These are phyloP conservation scores for Ammopiptanthus mongolicus DNA, from an alignment of 306 rosid genomes.

Conservation along the genomic window DNA sequence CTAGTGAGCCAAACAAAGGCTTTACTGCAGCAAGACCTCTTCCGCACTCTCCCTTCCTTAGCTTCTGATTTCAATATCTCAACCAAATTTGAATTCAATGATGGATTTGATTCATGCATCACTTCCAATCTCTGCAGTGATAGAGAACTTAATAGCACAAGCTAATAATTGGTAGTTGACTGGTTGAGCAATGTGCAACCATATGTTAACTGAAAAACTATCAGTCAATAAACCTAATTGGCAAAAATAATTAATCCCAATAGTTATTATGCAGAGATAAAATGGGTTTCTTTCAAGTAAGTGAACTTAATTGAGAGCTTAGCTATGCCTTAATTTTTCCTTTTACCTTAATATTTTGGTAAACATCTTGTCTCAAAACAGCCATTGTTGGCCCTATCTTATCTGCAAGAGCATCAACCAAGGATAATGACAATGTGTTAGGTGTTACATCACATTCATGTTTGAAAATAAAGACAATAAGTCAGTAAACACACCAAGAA, in stretches of 20 bases:
- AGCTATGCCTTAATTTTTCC: neutral
- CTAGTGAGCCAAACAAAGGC: slow-evolving; percentile 88
- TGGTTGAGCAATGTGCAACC: neutral
- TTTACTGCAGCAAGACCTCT: slow-evolving; percentile 55
- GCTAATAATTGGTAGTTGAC: neutral
- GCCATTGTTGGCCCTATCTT: slow-evolving; percentile 95
- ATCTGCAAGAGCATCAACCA: slow-evolving; percentile 47
- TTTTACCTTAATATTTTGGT: slow-evolving; percentile 78
- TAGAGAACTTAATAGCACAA: neutral
- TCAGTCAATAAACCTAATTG: neutral
- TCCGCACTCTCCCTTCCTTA: slow-evolving; percentile 49
- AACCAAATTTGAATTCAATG: slow-evolving; percentile 56
- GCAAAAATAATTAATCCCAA: neutral
- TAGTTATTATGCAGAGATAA: neutral
- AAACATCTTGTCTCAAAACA: slow-evolving; percentile 78
- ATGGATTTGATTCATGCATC: slow-evolving; percentile 51
- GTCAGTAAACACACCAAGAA: slow-evolving; percentile 57
- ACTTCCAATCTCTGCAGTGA: slow-evolving; percentile 66
- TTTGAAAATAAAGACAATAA: slow-evolving; percentile 19
- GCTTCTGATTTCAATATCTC: slow-evolving; percentile 73
- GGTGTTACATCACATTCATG: slow-evolving; percentile 14
- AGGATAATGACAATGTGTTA: slow-evolving; percentile 15
- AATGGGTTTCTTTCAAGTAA: neutral
- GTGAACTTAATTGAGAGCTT: neutral
- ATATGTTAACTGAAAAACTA: neutral